A percentile compares a stretch with the other conserved stretches of the same genome.
Conservation (phyloP, 768 basidiomycete genomes). For the Glaciozyma martinii region DNA sequence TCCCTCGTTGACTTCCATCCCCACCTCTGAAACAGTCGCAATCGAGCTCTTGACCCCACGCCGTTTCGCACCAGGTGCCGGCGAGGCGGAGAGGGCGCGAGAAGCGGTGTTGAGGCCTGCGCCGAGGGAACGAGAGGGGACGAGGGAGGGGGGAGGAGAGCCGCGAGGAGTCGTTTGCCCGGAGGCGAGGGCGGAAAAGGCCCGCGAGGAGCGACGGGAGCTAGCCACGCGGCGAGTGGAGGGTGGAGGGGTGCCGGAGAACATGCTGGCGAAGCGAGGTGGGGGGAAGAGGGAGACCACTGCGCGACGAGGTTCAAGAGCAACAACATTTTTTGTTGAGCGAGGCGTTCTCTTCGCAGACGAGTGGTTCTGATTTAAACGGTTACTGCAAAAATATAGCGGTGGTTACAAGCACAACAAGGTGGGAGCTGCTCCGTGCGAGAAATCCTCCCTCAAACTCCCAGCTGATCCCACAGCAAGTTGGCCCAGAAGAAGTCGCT, state of each 20-base stretch:
- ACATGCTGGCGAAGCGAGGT: not conserved
- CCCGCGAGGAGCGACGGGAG: conserved; percentile 5
- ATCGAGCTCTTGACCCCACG: conserved; percentile 1
- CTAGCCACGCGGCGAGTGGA: not conserved
- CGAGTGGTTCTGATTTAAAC: no score
- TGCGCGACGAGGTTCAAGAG: no score
- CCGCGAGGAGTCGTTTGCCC: conserved; percentile 9
- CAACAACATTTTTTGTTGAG: no score
- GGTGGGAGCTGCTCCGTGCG: no score
- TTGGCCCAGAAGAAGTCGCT: conserved; percentile 22
- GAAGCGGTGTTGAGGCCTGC: conserved; percentile 5
- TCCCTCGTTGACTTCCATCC: conserved; percentile 19
- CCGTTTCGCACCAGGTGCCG: not conserved
- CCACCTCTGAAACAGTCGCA: not conserved
- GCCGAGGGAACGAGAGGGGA: not conserved
- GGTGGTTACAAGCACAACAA: no score
- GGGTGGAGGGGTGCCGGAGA: not conserved
- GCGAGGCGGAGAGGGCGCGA: not conserved
- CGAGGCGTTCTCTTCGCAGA: no score
- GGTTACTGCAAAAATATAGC: no score
- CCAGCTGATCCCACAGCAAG: conserved; percentile 18
- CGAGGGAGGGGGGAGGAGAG: not conserved
- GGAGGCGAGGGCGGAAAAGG: not conserved
- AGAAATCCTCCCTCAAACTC: no score
- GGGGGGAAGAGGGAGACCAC: no score